Evolutionary conservation across 345 rosid genomes (phyloP).

Genomic region (Nephelium lappaceum): DNA sequence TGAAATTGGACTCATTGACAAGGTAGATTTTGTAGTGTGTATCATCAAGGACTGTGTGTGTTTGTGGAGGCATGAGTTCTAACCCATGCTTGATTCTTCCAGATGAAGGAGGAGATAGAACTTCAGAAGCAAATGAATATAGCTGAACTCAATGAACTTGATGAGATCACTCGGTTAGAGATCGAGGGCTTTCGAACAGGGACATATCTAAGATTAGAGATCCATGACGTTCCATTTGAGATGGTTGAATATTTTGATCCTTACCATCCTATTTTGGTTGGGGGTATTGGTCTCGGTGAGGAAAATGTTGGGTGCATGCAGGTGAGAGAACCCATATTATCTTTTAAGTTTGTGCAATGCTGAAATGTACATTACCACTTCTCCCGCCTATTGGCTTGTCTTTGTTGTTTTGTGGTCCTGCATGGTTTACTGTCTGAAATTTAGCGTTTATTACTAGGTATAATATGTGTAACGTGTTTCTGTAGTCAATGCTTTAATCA

Average conservation of each 20-base stretch:
- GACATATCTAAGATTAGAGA: conserved; percentile 80
- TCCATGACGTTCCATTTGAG: conserved; percentile 90
- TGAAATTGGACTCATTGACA: conserved; percentile 68
- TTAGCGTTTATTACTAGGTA: not conserved
- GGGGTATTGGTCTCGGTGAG: conserved; percentile 90
- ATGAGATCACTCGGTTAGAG: conserved; percentile 73
- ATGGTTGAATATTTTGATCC: conserved; percentile 96
- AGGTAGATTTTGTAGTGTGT: conserved; percentile 44
- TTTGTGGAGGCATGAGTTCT: conserved; percentile 11
- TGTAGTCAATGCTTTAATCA: not conserved
- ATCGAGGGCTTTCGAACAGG: conserved; percentile 90
- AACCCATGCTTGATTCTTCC: conserved; percentile 35
- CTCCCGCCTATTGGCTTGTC: not conserved
- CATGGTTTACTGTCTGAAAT: not conserved
- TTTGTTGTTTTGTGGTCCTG: not conserved
- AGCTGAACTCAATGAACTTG: conserved; percentile 77
- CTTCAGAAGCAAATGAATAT: conserved; percentile 77
- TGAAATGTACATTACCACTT: not conserved
- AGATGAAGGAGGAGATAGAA: conserved; percentile 90
- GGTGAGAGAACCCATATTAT: conserved; percentile 45
- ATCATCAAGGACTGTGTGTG: not conserved
- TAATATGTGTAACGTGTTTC: not conserved
- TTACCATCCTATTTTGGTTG: conserved; percentile 78
- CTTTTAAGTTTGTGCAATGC: not conserved
- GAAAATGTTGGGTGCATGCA: conserved; percentile 95